A percentile compares a stretch with the other conserved stretches of the same genome.
Conservation (phyloP, 1,139 yeast species). For the Kluyveromyces sp. region DNA sequence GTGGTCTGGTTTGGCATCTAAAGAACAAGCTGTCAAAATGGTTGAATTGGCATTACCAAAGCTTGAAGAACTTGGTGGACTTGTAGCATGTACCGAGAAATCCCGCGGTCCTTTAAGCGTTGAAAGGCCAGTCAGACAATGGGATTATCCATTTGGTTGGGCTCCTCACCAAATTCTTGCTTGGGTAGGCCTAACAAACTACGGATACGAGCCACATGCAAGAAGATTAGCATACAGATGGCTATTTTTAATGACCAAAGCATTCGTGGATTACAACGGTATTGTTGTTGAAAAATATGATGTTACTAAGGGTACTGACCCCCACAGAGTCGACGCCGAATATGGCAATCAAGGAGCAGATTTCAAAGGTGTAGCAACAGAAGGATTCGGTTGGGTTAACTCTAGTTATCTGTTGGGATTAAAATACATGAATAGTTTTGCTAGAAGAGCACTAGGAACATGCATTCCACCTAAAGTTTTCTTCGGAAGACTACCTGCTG, state of each 20-base stretch:
- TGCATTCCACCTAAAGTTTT: conserved; percentile 74
- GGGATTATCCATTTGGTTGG: conserved; percentile 99
- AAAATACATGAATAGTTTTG: conserved; percentile 58
- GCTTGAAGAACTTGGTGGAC: conserved; percentile 82
- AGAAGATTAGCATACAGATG: conserved; percentile 76
- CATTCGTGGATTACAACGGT: conserved; percentile 91
- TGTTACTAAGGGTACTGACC: conserved; percentile 74
- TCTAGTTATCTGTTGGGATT: conserved; percentile 76
- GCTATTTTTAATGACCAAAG: conserved; percentile 82
- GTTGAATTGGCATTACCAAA: conserved; percentile 55
- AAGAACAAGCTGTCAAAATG: conserved; percentile 63
- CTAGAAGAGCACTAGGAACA: conserved; percentile 72
- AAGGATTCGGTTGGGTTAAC: conserved; percentile 97
- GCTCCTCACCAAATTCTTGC: conserved; percentile 96
- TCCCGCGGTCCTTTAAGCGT: conserved; percentile 69
- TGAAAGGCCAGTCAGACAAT: conserved; percentile 78
- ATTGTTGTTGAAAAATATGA: conserved; percentile 95
- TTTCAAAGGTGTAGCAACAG: conserved; percentile 89
- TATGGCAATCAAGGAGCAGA: conserved; percentile 95
- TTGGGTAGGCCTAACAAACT: conserved; percentile 77
- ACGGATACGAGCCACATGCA: conserved; percentile 62
- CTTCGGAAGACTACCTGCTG: conserved; percentile 42
- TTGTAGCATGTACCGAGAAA: conserved; percentile 74
- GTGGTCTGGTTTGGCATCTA: conserved; percentile 73
- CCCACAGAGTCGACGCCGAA: conserved; percentile 92